Percentiles rank a stretch among this genome's conserved stretches.
Conservation (phyloP, 108 stramenopile genomes). For the Skeletonema tropicum region DNA sequence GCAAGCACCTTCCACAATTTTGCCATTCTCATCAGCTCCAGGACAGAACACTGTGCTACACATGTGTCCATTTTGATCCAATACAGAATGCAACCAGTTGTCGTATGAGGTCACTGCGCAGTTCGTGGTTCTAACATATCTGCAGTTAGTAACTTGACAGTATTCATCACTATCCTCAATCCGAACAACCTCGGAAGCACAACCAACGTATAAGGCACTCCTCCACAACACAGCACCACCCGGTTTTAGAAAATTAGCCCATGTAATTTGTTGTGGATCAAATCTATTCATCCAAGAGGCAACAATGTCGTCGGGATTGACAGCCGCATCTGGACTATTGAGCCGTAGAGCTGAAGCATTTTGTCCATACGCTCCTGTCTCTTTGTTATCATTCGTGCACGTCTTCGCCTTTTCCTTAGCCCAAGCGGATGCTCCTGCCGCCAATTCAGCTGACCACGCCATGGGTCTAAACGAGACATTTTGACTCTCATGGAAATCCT, state of each 20-base stretch:
- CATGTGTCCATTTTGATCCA: neutral
- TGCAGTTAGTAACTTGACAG: neutral
- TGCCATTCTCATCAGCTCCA: neutral
- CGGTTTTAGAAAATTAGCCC: neutral
- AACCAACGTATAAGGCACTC: neutral
- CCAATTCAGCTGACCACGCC: slow-evolving; percentile 5
- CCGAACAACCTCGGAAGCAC: neutral
- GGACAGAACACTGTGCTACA: neutral
- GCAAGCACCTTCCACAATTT: neutral
- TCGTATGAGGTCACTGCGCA: neutral
- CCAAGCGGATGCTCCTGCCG: neutral
- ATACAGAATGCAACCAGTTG: neutral
- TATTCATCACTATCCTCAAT: neutral
- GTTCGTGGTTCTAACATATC: neutral
- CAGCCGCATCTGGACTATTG: neutral
- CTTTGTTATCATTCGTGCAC: neutral
- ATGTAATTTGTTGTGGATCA: neutral
- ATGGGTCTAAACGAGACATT: neutral
- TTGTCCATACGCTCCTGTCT: neutral
- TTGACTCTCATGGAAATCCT: neutral
- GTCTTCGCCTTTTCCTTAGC: neutral
- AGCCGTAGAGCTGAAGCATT: neutral
- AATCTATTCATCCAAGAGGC: neutral
- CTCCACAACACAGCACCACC: neutral
- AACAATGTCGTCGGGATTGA: neutral